These are phyloP conservation scores for Sphagnum tenellum DNA, from an alignment of 225 moss, liverwort and hornwort species.

Conservation along the genomic window DNA sequence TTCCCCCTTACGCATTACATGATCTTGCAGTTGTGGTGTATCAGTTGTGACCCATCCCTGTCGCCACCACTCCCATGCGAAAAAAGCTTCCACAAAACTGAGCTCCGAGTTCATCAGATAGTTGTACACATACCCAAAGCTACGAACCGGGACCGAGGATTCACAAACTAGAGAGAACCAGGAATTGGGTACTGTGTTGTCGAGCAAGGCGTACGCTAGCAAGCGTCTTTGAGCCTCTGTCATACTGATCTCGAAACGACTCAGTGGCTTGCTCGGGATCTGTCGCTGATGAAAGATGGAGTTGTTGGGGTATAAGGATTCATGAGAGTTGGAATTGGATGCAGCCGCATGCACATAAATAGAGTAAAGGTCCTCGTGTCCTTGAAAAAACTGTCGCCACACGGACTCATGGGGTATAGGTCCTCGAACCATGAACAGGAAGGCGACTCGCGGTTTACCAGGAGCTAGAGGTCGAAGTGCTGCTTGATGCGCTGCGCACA, in stretches of 20 bases:
- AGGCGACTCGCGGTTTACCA: constrained; percentile 16
- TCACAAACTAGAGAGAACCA: constrained; percentile 30
- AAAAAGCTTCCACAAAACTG: constrained; percentile 27
- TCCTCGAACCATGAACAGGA: constrained; percentile 19
- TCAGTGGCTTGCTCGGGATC: constrained; percentile 10
- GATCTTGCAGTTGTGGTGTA: not conserved
- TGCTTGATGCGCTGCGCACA: constrained; percentile 5
- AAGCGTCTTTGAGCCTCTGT: constrained; percentile 14
- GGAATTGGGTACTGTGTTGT: constrained; percentile 13
- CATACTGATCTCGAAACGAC: constrained; percentile 15
- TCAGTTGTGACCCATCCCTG: constrained; percentile 1
- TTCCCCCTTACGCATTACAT: constrained; percentile 47
- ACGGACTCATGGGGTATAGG: constrained; percentile 13
- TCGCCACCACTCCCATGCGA: not conserved
- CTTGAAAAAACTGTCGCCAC: constrained; percentile 23
- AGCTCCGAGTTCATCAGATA: constrained; percentile 18
- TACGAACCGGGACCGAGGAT: constrained; percentile 19
- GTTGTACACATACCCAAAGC: constrained; percentile 20
- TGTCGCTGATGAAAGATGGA: constrained; percentile 29
- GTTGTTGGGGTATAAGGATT: not conserved
- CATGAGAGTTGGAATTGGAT: constrained; percentile 1
- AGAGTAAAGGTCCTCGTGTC: constrained; percentile 20
- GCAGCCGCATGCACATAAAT: constrained; percentile 17
- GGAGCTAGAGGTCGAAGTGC: constrained; percentile 1
- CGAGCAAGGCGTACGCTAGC: constrained; percentile 25